These are phyloP conservation scores for Hypomontagnella monticulosa DNA, from an alignment of 495 filamentous ascomycete genomes.

Conservation along the genomic window DNA sequence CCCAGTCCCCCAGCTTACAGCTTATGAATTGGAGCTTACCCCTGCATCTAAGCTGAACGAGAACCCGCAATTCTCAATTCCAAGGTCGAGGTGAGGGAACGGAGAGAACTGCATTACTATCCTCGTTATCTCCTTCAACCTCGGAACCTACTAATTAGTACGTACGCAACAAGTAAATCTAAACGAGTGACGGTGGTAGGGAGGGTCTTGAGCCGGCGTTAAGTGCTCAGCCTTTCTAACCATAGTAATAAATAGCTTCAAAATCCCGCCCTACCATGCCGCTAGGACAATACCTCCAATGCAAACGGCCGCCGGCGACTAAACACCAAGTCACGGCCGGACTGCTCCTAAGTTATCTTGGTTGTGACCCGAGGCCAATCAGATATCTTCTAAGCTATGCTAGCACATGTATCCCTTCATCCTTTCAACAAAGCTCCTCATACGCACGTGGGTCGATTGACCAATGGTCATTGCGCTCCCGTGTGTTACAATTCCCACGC, in stretches of 20 bases:
- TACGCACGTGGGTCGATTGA: slow-evolving; percentile 35
- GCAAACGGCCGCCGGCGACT: slow-evolving; percentile 19
- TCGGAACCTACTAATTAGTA: no score
- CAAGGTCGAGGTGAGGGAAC: no score
- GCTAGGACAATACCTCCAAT: background rate
- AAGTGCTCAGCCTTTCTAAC: no score
- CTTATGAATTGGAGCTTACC: slow-evolving; percentile 21
- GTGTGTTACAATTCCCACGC: slow-evolving; percentile 21
- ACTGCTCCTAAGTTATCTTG: slow-evolving; percentile 12
- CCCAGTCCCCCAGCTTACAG: no score
- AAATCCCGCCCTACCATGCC: background rate
- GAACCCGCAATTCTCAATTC: background rate
- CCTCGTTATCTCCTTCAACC: no score
- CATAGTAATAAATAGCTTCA: background rate
- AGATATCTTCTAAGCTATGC: slow-evolving; percentile 19
- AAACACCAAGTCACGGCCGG: slow-evolving; percentile 10
- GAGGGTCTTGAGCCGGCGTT: no score
- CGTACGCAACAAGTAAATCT: no score
- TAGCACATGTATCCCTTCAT: slow-evolving; percentile 13
- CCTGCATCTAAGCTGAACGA: slow-evolving; percentile 31
- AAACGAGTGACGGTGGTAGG: no score
- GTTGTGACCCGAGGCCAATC: slow-evolving; percentile 25
- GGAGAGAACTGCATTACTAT: no score
- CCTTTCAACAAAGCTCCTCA: slow-evolving; percentile 36
- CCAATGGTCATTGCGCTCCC: slow-evolving; percentile 23